These are phyloP conservation scores for Emergomyces orientalis DNA, from an alignment of 2,329 filamentous ascomycete genomes.

Conservation along the genomic window DNA sequence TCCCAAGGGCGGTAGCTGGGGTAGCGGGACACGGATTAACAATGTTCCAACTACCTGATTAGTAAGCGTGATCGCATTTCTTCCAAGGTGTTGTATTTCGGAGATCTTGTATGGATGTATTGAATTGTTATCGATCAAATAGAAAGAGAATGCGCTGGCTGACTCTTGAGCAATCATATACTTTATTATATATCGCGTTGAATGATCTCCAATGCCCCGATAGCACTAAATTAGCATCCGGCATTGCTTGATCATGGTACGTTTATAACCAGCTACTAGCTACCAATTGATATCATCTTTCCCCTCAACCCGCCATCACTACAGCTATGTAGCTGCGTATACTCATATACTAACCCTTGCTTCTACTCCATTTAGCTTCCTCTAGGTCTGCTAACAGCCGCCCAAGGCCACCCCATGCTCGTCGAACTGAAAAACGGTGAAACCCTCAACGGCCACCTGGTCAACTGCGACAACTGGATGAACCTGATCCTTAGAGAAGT, in stretches of 20 bases:
- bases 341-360: slow-evolving; percentile 1
- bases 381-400: slow-evolving; percentile 78
- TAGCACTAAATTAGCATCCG: neutral
- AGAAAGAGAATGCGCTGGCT: neutral
- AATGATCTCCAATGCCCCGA: neutral
- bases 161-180: neutral
- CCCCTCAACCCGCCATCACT: neutral
- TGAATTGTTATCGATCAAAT: neutral
- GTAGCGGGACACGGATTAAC: neutral
- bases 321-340: neutral
- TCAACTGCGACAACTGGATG: slow-evolving; percentile 99
- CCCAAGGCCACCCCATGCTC: slow-evolving; percentile 95
- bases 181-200: neutral
- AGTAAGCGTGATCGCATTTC: neutral
- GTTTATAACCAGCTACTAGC: neutral
- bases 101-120: neutral
- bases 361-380: slow-evolving; percentile 44
- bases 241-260: neutral
- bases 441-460: slow-evolving; percentile 89
- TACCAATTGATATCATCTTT: neutral
- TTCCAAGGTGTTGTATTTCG: too few species aligned
- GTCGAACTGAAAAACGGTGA: slow-evolving; percentile 97
- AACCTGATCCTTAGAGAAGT: slow-evolving; percentile 96
- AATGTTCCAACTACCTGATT: neutral
- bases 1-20: neutral